phyloP scores from a whole-genome alignment of 2,329 filamentous ascomycete genomes.

The Colletotrichum aenigma region DNA sequence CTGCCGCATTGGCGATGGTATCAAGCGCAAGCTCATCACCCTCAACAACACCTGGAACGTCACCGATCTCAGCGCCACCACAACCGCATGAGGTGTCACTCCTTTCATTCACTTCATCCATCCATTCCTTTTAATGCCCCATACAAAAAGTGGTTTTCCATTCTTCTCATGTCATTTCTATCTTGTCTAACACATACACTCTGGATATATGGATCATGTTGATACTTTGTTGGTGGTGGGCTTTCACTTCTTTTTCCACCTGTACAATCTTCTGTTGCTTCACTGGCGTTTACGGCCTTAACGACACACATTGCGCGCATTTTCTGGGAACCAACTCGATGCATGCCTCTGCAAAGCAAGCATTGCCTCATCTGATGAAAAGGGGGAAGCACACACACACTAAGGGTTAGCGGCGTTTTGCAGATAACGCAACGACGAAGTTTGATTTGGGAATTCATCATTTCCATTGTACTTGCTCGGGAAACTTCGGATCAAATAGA shows the following conservation, averaged over 20 bases:
- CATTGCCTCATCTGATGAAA: not conserved
- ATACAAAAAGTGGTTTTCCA: not conserved
- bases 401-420: not conserved
- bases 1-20: constrained; percentile 48
- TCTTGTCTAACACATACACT: not conserved
- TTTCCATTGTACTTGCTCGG: not conserved
- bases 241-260: not conserved
- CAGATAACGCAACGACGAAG: not conserved
- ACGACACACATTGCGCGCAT: not conserved
- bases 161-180: constrained; percentile 9
- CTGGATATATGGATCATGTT: not conserved
- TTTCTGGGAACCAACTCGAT: not conserved
- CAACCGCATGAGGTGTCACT: not conserved
- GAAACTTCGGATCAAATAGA: not conserved
- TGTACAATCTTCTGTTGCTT: constrained; percentile 4
- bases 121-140: not conserved
- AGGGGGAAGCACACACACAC: not conserved
- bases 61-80: constrained; percentile 24
- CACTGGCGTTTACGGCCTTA: not conserved
- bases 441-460: not conserved
- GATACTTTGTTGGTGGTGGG: not conserved
- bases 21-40: constrained; percentile 42
- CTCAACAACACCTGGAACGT: constrained; percentile 44
- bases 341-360: not conserved
- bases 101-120: not conserved